Percentiles rank a stretch among this genome's conserved stretches.
These are phyloP conservation scores for Penicillium mononematosum DNA, from an alignment of 495 filamentous ascomycete genomes.

Conservation along the genomic window DNA sequence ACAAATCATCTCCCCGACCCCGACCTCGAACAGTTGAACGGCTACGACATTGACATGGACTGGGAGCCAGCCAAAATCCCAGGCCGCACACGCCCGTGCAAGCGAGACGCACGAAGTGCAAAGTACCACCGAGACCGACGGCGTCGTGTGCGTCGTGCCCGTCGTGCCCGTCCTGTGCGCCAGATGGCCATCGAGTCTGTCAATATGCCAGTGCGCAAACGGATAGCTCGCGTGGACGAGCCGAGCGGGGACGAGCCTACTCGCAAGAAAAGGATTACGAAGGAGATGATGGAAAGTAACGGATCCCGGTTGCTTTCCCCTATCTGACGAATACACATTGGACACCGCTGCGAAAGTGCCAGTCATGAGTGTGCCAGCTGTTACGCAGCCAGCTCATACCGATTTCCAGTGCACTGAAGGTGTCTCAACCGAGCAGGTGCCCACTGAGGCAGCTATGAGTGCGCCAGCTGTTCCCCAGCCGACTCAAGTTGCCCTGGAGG, in stretches of 20 bases:
- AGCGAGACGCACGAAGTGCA: too few relatives aligned
- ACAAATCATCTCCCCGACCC: background rate
- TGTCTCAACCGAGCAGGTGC: background rate
- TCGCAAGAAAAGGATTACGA: background rate
- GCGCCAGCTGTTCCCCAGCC: conserved; percentile 1
- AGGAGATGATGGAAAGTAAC: background rate
- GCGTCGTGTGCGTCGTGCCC: too few relatives aligned
- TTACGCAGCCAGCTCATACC: background rate
- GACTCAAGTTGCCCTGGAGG: background rate
- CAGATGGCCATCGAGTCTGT: background rate
- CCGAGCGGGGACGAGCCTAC: background rate
- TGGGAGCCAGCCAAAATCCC: background rate
- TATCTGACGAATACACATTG: too few relatives aligned
- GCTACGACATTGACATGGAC: background rate
- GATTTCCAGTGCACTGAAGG: too few relatives aligned
- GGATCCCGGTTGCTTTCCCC: background rate
- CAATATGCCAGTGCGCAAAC: background rate
- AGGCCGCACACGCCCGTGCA: too few relatives aligned
- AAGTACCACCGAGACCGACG: too few relatives aligned
- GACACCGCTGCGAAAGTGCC: too few relatives aligned
- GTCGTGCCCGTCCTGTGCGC: too few relatives aligned
- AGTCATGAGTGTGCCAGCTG: conserved; percentile 2
- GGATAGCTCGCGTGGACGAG: background rate
- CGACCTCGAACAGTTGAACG: background rate
- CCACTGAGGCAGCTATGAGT: background rate